phyloP scores from a whole-genome alignment of 768 basidiomycete species.

The Suillus occidentalis region DNA sequence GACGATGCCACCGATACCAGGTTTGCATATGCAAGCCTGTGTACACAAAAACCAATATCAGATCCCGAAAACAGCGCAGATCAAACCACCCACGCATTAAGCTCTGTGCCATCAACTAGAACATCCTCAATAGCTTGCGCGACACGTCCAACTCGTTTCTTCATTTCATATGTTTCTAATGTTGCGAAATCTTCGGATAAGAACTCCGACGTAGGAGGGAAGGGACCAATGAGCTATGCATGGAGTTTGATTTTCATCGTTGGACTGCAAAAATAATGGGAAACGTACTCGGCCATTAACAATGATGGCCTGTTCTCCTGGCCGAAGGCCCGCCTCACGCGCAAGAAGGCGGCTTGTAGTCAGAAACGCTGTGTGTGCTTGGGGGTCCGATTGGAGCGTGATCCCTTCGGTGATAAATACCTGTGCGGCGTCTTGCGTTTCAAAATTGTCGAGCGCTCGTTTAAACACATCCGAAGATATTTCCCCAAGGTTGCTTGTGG shows the following conservation, averaged over 20 bases:
- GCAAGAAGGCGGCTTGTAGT: constrained; percentile 46
- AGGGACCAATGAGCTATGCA: constrained; percentile 73
- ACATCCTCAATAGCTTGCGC: constrained; percentile 61
- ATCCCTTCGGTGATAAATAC: constrained; percentile 28
- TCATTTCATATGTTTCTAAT: constrained; percentile 72
- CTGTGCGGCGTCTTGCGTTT: constrained; percentile 34
- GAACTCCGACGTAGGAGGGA: constrained; percentile 56
- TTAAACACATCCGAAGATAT: neutral
- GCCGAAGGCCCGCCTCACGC: constrained; percentile 54
- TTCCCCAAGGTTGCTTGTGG: constrained; percentile 32
- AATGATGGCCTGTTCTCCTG: constrained; percentile 64
- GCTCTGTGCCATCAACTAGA: constrained; percentile 35
- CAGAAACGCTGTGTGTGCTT: constrained; percentile 44
- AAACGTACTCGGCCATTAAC: constrained; percentile 81
- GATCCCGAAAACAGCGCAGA: neutral
- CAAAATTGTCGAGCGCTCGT: neutral
- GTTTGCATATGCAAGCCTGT: constrained; percentile 56
- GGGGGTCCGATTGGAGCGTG: constrained; percentile 14
- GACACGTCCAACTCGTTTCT: constrained; percentile 68
- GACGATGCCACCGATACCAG: constrained; percentile 68
- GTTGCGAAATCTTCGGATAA: constrained; percentile 67
- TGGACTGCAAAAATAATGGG: neutral
- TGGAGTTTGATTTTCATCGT: constrained; percentile 10
- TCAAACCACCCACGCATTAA: constrained; percentile 42
- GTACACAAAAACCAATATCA: constrained; percentile 3